Conservation (phyloP, 192 early-diverging fungal species). For the Umbelopsis vinacea region DNA sequence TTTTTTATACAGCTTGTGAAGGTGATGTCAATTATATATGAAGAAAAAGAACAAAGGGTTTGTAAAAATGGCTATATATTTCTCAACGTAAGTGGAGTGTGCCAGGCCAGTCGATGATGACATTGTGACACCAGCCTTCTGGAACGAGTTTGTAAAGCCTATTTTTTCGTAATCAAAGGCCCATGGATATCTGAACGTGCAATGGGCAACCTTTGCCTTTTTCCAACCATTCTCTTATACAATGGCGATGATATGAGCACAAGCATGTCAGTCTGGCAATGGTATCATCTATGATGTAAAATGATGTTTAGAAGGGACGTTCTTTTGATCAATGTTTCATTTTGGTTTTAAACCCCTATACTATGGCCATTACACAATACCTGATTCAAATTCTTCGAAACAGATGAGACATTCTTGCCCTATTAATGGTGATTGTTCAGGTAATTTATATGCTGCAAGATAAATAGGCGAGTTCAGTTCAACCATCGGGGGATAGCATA, state of each 20-base stretch:
- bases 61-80: neutral
- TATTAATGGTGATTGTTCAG: conserved; percentile 60
- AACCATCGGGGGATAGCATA: neutral
- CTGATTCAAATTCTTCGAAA: conserved; percentile 89
- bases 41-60: neutral
- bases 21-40: neutral
- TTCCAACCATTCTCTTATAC: conserved; percentile 82
- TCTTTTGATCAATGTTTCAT: too few relatives aligned
- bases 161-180: neutral
- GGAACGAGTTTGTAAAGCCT: neutral
- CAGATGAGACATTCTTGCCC: conserved; percentile 92
- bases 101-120: neutral
- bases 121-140: neutral
- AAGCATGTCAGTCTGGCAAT: conserved; percentile 87
- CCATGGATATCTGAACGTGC: conserved; percentile 60
- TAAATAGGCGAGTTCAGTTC: neutral
- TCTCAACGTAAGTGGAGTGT: neutral
- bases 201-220: conserved; percentile 80
- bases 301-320: too few relatives aligned
- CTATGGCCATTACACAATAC: conserved; percentile 32
- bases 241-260: conserved; percentile 86
- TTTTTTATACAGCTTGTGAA: neutral
- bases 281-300: conserved; percentile 55
- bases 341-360: too few relatives aligned
- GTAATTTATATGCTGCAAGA: conserved; percentile 59